A percentile compares a stretch with the other conserved stretches of the same genome.
These are phyloP conservation scores for Arabis alpina DNA, from an alignment of 345 rosid genomes.

Conservation along the genomic window DNA sequence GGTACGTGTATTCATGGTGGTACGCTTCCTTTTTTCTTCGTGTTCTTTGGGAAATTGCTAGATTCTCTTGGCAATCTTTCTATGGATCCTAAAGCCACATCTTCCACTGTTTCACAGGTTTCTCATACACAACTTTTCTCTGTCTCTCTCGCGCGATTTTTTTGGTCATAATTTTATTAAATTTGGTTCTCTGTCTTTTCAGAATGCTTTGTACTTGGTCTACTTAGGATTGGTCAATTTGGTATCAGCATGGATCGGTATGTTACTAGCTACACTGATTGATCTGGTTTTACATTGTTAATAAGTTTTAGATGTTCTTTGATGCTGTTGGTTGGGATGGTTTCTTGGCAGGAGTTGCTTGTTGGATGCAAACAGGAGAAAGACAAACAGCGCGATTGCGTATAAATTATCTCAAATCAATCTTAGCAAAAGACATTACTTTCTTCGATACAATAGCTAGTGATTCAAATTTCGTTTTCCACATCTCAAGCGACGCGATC, in stretches of 20 bases:
- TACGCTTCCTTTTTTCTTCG: conserved; percentile 69
- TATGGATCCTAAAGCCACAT: conserved; percentile 52
- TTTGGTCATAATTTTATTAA: neutral
- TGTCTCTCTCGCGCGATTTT: neutral
- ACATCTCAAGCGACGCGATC: conserved; percentile 76
- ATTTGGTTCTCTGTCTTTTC: conserved; percentile 4
- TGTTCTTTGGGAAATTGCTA: conserved; percentile 68
- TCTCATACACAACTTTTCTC: neutral
- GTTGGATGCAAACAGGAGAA: conserved; percentile 88
- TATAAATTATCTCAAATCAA: conserved; percentile 62
- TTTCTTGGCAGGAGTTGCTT: conserved; percentile 34
- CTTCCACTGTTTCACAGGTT: conserved; percentile 69
- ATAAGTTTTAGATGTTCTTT: neutral
- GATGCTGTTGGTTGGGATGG: conserved; percentile 6
- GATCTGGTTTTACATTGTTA: neutral
- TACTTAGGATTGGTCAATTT: conserved; percentile 63
- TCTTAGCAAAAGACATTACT: conserved; percentile 58
- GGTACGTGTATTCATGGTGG: conserved; percentile 75
- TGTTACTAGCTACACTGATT: conserved; percentile 5
- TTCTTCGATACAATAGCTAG: conserved; percentile 74
- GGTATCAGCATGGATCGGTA: conserved; percentile 77
- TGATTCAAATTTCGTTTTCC: conserved; percentile 66
- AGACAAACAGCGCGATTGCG: conserved; percentile 81
- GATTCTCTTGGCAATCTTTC: conserved; percentile 71
- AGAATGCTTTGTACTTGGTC: conserved; percentile 74